Evolutionary conservation across 1,139 yeast species (phyloP), one percentile per base, ranked within the genome.

Genomic region (Lodderomyces theae): DNA sequence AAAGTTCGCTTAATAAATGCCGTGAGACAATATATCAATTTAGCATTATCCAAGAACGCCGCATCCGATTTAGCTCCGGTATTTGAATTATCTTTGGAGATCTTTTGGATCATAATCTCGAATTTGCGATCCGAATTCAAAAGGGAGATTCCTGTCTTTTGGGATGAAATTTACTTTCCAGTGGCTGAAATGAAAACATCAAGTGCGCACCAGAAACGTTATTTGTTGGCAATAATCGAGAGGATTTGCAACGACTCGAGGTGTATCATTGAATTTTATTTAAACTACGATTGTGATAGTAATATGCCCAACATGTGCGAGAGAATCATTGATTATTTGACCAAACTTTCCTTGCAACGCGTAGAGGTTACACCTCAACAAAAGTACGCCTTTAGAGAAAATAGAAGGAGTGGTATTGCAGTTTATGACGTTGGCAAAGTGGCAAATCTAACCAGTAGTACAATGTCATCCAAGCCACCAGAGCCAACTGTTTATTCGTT

Each of bases 201-300:
- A 1, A 88, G 97, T 0, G 69, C 89, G 8, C 97, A 92, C 57
- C 98, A 92, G 63, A 90, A 92, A 61, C 77, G 95, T 54, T 90
- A 88, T 53, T 77, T 92, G 48, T 69, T 94, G 48, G 79, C 86
- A 10, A 76, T 92, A 16, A 74, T 94, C 24, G 86, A 86, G 52
- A 74, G 95, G 49, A 64, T 92, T 35, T 86, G 96, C 57, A 81
- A 81, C 48, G 96, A 92, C 60, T 95, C 97, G 28, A 74, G 96
- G 49, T 85, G 95, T 28, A 70, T 94, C 45, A 88, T 94, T 45
- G 99, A 94, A 62, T 80, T 92, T 48, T 94, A 90, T 57, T 74
- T 94, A 54, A 94, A 94, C 60, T 94, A 92, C 61, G 99, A 94
- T 61, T 94, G 99, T 66, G 96, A 89, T 58, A 75, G 84, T 13